Percentiles rank a stretch among this genome's conserved stretches.
These are phyloP conservation scores for Leccinum cinnamomeum DNA, from an alignment of 1,284 basidiomycete species.

Conservation along the genomic window DNA sequence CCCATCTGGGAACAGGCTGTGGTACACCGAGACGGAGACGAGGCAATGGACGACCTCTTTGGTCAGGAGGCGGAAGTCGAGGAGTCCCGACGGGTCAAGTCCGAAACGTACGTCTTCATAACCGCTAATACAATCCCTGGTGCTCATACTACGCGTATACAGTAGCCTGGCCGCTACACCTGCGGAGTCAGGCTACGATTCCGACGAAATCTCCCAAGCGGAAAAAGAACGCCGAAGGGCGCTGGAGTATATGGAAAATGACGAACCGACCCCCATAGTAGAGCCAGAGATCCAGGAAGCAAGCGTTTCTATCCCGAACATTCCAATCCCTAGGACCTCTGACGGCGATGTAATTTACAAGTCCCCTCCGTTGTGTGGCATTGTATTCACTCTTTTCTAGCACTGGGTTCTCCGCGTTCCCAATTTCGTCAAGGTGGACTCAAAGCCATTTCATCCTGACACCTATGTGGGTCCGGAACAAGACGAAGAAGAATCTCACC, in stretches of 20 bases:
- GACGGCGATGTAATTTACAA: conserved; percentile 61
- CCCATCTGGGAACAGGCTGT: conserved; percentile 19
- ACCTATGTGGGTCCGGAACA: conserved; percentile 80
- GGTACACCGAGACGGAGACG: conserved; percentile 45
- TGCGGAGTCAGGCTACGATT: conserved; percentile 54
- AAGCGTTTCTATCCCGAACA: conserved; percentile 72
- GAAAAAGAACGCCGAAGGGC: conserved; percentile 68
- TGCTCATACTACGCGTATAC: conserved; percentile 18
- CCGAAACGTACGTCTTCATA: conserved; percentile 29
- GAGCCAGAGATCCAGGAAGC: conserved; percentile 60
- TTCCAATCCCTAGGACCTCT: conserved; percentile 70
- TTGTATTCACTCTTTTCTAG: conserved; percentile 38
- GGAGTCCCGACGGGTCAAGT: conserved; percentile 43
- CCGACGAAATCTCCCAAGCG: conserved; percentile 65
- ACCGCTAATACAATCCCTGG: conserved; percentile 2
- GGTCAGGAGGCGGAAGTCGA: conserved; percentile 68
- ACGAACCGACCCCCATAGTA: conserved; percentile 57
- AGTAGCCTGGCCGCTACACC: conserved; percentile 37
- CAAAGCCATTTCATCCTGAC: conserved; percentile 79
- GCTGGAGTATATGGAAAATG: conserved; percentile 82
- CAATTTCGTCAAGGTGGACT: conserved; percentile 80
- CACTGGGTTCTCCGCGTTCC: conserved; percentile 83
- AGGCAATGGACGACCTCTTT: conserved; percentile 76
- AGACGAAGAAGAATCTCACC: conserved; percentile 61
- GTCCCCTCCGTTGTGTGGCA: not conserved